These are phyloP conservation scores for Fomitopsis schrenkii DNA, from an alignment of 1,284 basidiomycete species.

Conservation along the genomic window DNA sequence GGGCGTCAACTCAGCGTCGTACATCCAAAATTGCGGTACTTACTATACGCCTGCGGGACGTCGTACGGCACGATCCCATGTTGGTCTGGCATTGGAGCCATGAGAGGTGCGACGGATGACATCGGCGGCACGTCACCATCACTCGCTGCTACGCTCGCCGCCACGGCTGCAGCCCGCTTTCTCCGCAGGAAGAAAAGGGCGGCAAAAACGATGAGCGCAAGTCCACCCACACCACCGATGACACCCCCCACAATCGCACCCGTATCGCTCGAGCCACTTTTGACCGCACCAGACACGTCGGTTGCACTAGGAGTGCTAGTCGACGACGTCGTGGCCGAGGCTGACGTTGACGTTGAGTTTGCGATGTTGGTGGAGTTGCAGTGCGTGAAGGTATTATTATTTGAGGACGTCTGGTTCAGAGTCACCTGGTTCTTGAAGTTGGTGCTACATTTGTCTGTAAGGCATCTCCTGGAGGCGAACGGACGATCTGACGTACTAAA, in stretches of 20 bases:
- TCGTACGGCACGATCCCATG: neutral
- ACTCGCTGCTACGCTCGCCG: too few species aligned
- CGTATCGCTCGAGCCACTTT: neutral
- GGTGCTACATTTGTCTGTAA: neutral
- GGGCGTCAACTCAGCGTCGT: neutral
- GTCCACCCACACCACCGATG: conserved; percentile 9
- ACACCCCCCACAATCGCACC: conserved; percentile 11
- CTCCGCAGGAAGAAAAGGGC: conserved; percentile 7
- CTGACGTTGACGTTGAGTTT: neutral
- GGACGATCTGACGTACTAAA: conserved; percentile 10
- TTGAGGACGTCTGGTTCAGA: conserved; percentile 11
- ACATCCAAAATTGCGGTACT: neutral
- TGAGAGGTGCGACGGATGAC: neutral
- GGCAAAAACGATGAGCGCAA: neutral
- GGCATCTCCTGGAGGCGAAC: neutral
- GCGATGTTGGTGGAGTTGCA: conserved; percentile 3
- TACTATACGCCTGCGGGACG: neutral
- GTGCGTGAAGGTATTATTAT: conserved; percentile 20
- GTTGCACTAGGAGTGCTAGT: neutral
- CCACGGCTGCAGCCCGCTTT: too few species aligned
- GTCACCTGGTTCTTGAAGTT: conserved; percentile 10
- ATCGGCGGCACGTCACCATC: neutral
- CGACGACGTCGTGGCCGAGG: neutral
- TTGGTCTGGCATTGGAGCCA: neutral
- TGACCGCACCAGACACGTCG: neutral